Base-by-base conservation (phyloP, 2,329 filamentous ascomycete genomes). In the Epichloe typhina region DNA sequence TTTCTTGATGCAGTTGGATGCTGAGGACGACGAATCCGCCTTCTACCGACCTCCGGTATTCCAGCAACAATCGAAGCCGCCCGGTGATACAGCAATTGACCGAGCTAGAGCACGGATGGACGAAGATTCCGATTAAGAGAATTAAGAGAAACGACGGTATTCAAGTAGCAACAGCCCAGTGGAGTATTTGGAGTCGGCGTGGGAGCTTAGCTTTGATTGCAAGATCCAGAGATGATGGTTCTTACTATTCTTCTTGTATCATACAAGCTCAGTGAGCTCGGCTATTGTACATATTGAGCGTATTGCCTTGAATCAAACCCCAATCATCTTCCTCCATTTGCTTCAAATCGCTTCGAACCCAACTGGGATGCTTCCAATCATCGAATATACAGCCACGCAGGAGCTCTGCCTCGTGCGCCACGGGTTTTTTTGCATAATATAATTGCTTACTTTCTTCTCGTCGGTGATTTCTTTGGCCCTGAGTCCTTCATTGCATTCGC, bases 1-100 rank as follows among this genome's bases (percentile, higher is more conserved):
- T 0, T 98, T 95, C 72, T 75, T 98, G 49, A 84, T 97, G 77
- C 93, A 96, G 66, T 75, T 98, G 42, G 93, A 98, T 64, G 86
- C 88, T 8, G 91, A 95, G 60, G 91, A 97, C 53, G 88, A 95
- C 57, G 88, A 83, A 54, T 74, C 76, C 4, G 77, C 75, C 11
- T 84, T 84, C 61, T 83, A 83, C 65, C 74, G 77, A 51, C 79
- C 80, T 4, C 79, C 80, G 3, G 75, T 81, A n/a, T 72, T 77
- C 56, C 71, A 77, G 54, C 58, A 67, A 26, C 61, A 67, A 47
- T 68, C 71, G 59, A 76, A 77, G 66, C 66, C 70, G 42, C 65
- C 69, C 1, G 77, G 77, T 4, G 65, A 82, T 57, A 81, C 78
- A n/a, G 78, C 75, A 13, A 73, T 82, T 47, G 78, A 82, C 58